Evolutionary conservation across 371 early-diverging fungal species (phyloP).

Genomic region (Quaeritorhiza haematococci): DNA sequence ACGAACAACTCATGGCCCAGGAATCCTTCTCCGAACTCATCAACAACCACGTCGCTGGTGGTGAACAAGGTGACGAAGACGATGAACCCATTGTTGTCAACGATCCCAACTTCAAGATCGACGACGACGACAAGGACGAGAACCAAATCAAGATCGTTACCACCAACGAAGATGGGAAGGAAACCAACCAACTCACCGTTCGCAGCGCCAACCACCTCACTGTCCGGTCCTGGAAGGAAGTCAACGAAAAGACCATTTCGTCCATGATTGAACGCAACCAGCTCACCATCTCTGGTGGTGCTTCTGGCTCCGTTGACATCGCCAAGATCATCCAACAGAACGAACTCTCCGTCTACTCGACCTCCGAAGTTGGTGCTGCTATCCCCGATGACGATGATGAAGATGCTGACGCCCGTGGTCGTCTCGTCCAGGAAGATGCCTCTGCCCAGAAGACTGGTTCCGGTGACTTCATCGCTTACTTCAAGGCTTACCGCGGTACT

Average conservation of each 20-base stretch:
- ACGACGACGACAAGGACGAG: slow-evolving; percentile 4
- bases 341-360: slow-evolving; percentile 48
- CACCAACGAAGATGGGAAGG: slow-evolving; percentile 14
- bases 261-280: slow-evolving; percentile 63
- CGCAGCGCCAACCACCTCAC: slow-evolving; percentile 25
- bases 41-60: slow-evolving; percentile 4
- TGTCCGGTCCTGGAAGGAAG: slow-evolving; percentile 23
- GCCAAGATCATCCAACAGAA: slow-evolving; percentile 43
- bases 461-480: no score
- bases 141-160: neutral
- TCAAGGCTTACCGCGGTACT: no score
- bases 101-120: slow-evolving; percentile 3
- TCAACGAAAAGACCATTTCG: slow-evolving; percentile 63
- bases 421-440: no score
- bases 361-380: no score
- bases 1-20: slow-evolving; percentile 21
- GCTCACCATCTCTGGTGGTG: slow-evolving; percentile 46
- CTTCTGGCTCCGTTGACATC: slow-evolving; percentile 17
- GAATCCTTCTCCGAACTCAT: slow-evolving; percentile 7
- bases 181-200: slow-evolving; percentile 49
- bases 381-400: no score
- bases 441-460: no score
- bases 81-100: neutral
- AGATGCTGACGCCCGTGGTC: no score
- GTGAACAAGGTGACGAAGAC: slow-evolving; percentile 23